Percentiles rank a stretch among this genome's conserved stretches.
These are phyloP conservation scores for Acer saccharum DNA, from an alignment of 345 rosid species.

Conservation along the genomic window DNA sequence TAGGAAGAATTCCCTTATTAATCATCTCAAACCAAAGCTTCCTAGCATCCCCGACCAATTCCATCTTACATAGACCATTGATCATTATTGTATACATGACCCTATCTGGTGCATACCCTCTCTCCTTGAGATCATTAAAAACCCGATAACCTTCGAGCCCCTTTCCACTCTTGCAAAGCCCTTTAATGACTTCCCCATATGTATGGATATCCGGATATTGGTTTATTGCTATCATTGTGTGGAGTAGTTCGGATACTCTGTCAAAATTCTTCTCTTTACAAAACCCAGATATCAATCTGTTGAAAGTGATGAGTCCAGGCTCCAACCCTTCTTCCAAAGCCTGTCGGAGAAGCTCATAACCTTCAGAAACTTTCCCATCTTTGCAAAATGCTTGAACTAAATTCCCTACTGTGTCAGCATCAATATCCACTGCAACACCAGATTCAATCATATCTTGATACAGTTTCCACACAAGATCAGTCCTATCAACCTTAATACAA, in stretches of 20 bases:
- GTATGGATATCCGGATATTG: conserved; percentile 40
- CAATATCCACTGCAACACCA: conserved; percentile 30
- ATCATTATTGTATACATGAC: conserved; percentile 51
- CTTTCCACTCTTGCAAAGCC: conserved; percentile 47
- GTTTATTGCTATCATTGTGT: conserved; percentile 45
- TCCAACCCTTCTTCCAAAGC: conserved; percentile 43
- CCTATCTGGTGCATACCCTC: conserved; percentile 50
- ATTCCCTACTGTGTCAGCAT: conserved; percentile 37
- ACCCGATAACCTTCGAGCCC: conserved; percentile 36
- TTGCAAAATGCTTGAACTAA: conserved; percentile 51
- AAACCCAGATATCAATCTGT: conserved; percentile 41
- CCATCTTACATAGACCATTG: conserved; percentile 39
- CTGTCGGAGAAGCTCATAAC: conserved; percentile 51
- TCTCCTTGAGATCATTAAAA: conserved; percentile 52
- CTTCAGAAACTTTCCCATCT: conserved; percentile 38
- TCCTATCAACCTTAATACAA: conserved; percentile 42
- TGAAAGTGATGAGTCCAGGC: conserved; percentile 34
- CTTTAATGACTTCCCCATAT: conserved; percentile 49
- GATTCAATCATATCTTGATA: conserved; percentile 47
- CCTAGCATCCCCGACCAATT: conserved; percentile 36
- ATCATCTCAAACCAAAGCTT: conserved; percentile 62
- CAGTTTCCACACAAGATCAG: conserved; percentile 51
- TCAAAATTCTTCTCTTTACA: conserved; percentile 27
- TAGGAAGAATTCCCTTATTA: conserved; percentile 40
- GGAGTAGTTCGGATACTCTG: conserved; percentile 53